These are phyloP conservation scores for Penicillium riverlandense DNA, from an alignment of 495 filamentous ascomycete species.

Conservation along the genomic window DNA sequence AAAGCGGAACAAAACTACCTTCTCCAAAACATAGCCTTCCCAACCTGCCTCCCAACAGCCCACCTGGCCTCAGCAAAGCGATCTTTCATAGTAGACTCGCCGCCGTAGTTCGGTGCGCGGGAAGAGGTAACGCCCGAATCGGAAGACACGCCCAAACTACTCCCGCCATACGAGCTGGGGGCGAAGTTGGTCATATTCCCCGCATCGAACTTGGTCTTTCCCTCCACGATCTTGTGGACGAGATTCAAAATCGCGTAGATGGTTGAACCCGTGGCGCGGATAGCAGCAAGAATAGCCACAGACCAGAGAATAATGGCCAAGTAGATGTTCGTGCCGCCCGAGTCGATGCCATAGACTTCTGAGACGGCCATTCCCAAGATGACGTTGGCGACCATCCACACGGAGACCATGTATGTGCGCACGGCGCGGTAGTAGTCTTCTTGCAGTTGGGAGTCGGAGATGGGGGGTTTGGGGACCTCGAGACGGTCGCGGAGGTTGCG, in stretches of 20 bases:
- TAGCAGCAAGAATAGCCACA: slow-evolving; percentile 77
- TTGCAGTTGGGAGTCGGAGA: slow-evolving; percentile 76
- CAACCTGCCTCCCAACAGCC: slow-evolving; percentile 25
- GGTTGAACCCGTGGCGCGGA: slow-evolving; percentile 74
- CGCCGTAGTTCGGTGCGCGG: slow-evolving; percentile 26
- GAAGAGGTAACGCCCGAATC: slow-evolving; percentile 14
- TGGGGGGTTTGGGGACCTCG: slow-evolving; percentile 57
- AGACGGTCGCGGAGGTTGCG: slow-evolving; percentile 91
- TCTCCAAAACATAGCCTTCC: slow-evolving; percentile 40
- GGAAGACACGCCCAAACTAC: slow-evolving; percentile 16
- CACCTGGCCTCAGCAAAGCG: slow-evolving; percentile 30
- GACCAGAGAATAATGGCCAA: slow-evolving; percentile 89
- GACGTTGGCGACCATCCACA: slow-evolving; percentile 90
- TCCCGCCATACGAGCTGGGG: slow-evolving; percentile 16
- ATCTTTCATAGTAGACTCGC: slow-evolving; percentile 28
- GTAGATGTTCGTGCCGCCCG: slow-evolving; percentile 79
- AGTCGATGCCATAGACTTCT: slow-evolving; percentile 68
- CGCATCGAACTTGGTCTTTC: slow-evolving; percentile 57
- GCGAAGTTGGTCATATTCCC: slow-evolving; percentile 31
- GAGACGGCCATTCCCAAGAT: slow-evolving; percentile 87
- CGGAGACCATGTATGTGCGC: slow-evolving; percentile 96
- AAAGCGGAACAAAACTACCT: slow-evolving; percentile 18
- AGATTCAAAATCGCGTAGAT: slow-evolving; percentile 76
- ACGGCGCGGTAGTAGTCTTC: slow-evolving; percentile 99
- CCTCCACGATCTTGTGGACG: slow-evolving; percentile 80